Conservation (phyloP, 148 eudicot species). For the Rhododendron simsii region DNA sequence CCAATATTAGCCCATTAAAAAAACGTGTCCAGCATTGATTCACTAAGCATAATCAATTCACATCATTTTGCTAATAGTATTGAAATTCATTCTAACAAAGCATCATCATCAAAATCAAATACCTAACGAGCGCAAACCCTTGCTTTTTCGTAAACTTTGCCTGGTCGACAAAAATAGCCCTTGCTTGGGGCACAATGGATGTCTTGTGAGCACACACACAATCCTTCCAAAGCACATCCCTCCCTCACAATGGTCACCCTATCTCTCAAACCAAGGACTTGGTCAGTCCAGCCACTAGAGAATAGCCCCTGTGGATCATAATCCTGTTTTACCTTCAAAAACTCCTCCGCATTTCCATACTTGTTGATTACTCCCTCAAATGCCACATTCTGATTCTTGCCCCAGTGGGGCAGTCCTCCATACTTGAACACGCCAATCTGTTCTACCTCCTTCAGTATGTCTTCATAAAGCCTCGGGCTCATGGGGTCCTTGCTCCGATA, state of each 20-base stretch:
- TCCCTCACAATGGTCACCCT: slow-evolving; percentile 30
- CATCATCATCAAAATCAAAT: too few species aligned
- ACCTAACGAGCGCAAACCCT: slow-evolving; percentile 44
- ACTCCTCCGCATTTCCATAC: slow-evolving; percentile 35
- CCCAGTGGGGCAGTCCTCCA: slow-evolving; percentile 82
- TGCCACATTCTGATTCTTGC: slow-evolving; percentile 76
- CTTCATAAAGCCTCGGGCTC: slow-evolving; percentile 44
- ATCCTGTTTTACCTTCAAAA: slow-evolving; percentile 44
- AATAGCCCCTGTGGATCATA: slow-evolving; percentile 74
- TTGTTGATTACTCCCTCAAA: slow-evolving; percentile 54
- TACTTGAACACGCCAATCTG: slow-evolving; percentile 79
- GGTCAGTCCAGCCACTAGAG: slow-evolving; percentile 73
- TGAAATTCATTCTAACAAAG: too few species aligned
- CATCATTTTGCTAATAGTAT: too few species aligned
- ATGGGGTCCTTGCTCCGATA: slow-evolving; percentile 64
- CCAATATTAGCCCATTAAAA: too few species aligned
- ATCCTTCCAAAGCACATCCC: slow-evolving; percentile 84
- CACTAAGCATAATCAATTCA: too few species aligned
- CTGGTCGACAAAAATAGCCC: slow-evolving; percentile 61
- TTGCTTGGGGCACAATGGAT: slow-evolving; percentile 73
- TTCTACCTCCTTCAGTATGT: slow-evolving; percentile 63
- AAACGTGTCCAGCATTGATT: too few species aligned
- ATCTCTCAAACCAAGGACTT: slow-evolving; percentile 52
- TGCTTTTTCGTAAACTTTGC: slow-evolving; percentile 58
- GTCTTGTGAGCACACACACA: slow-evolving; percentile 67